Base-by-base conservation (phyloP, 208 protist genomes). In the Crithidia sp. region DNA sequence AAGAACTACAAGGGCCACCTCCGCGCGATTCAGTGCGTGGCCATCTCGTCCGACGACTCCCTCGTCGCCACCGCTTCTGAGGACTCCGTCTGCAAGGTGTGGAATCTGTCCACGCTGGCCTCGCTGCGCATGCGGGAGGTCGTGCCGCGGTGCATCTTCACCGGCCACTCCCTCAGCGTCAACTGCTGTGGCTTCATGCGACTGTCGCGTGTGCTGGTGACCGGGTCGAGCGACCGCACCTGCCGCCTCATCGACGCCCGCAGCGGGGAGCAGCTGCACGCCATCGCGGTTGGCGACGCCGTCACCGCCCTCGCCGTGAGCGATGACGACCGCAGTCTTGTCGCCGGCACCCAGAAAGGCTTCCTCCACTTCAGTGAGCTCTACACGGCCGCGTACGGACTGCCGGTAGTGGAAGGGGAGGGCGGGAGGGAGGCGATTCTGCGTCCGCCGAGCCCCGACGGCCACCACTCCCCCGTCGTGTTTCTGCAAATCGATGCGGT, bases 31-130 rank as follows among this genome's bases (percentile, higher is more conserved):
- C 86, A 77, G 28, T 85, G 85, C 56, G 75, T 94, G 17, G 58
- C 86, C 9, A 71, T 96, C 54, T 88, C 86, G 7, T 44, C 55
- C 13, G 85, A 87, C 59, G 71, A 83, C 44, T 84, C 87, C n/a
- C 69, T 93, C n/a, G 71, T 95, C 7, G 80, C 81, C 28, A 91
- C 92, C 9, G 83, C 83, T 10, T 95, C 89, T 0, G 87, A 92
- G 16, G 92, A 96, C 70, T 89, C 86, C 0, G 69, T 88, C 13
- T 93, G 87, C 67, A 90, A 91, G 61, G 86, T 93, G 49, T 96
- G 92, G 90, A 70, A 49, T 8, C 55, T 93, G 2, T 67, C 82
- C 5, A 45, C 79, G 0, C 71, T 91, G 77, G 77, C 77, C 7
- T 60, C 76, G 39, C 76, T 85, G 28, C 65, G 64, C 3, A 45